phyloP scores from a whole-genome alignment of 1,139 yeast species.

The Debaryomyces robertsiae region DNA sequence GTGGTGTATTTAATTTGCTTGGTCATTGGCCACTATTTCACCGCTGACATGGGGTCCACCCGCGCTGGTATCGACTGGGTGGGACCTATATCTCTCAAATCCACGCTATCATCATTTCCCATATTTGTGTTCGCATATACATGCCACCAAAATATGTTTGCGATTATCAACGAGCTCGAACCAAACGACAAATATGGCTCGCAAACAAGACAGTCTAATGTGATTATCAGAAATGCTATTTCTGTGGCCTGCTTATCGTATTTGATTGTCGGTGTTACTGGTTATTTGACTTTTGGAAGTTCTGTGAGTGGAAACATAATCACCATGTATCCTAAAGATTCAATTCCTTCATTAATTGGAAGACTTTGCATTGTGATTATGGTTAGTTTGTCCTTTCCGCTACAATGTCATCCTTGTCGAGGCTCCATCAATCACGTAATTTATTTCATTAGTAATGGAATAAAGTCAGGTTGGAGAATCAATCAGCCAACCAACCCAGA shows the following conservation, averaged over 20 bases:
- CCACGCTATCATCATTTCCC: constrained; percentile 63
- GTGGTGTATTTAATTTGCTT: constrained; percentile 78
- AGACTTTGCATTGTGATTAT: constrained; percentile 69
- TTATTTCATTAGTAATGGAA: constrained; percentile 48
- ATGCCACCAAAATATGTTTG: constrained; percentile 92
- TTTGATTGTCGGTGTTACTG: constrained; percentile 73
- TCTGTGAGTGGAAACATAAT: constrained; percentile 69
- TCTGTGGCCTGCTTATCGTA: constrained; percentile 64
- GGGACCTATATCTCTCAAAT: constrained; percentile 42
- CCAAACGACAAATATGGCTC: constrained; percentile 41
- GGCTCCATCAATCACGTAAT: constrained; percentile 70
- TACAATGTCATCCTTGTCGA: constrained; percentile 80
- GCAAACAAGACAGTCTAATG: constrained; percentile 54
- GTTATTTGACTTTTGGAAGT: constrained; percentile 86
- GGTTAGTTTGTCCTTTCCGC: constrained; percentile 70
- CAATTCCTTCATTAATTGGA: constrained; percentile 64
- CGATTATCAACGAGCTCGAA: constrained; percentile 74
- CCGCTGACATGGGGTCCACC: constrained; percentile 33
- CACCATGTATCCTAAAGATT: constrained; percentile 63
- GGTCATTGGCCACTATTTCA: constrained; percentile 64
- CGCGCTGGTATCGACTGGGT: constrained; percentile 28
- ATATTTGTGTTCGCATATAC: constrained; percentile 92
- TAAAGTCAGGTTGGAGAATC: constrained; percentile 19
- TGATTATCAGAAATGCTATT: constrained; percentile 57
- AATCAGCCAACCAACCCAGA: constrained; percentile 11